phyloP scores from a whole-genome alignment of 208 protist genomes.

The Wallacemonas sp. region DNA sequence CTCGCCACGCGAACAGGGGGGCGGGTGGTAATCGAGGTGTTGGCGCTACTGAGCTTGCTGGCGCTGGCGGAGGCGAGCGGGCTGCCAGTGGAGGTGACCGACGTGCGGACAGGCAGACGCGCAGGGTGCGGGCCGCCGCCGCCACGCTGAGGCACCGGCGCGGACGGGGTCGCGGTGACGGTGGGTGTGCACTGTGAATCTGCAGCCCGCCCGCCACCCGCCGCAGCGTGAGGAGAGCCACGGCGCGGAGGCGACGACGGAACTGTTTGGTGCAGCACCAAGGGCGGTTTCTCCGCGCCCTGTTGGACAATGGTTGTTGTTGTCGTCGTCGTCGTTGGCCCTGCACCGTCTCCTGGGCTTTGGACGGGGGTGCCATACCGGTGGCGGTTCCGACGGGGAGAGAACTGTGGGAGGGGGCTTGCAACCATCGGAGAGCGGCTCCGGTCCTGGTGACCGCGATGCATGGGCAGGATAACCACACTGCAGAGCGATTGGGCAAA shows the following conservation, averaged over 20 bases:
- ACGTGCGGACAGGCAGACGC: not conserved
- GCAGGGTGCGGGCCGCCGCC: conserved; percentile 1
- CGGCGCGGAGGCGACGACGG: too few species aligned
- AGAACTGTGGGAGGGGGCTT: not conserved
- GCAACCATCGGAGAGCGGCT: conserved; percentile 10
- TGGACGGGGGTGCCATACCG: not conserved
- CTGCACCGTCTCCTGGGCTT: too few species aligned
- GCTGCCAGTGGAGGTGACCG: not conserved
- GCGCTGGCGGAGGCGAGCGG: not conserved
- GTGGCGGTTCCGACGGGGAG: not conserved
- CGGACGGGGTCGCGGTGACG: not conserved
- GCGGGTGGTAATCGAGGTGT: not conserved
- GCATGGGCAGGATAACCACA: conserved; percentile 8
- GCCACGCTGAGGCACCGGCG: not conserved
- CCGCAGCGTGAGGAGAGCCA: too few species aligned
- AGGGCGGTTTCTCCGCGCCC: too few species aligned
- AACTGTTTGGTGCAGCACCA: too few species aligned
- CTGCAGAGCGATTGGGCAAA: conserved; percentile 14
- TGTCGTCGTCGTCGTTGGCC: too few species aligned
- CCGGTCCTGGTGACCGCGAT: not conserved
- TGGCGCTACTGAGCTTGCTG: not conserved
- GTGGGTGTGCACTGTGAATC: too few species aligned
- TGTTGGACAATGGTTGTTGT: too few species aligned
- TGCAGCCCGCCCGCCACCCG: too few species aligned
- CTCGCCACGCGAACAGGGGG: not conserved